These are phyloP conservation scores for Prototheca wickerhamii DNA, from an alignment of 163 green algal genomes.

Conservation along the genomic window DNA sequence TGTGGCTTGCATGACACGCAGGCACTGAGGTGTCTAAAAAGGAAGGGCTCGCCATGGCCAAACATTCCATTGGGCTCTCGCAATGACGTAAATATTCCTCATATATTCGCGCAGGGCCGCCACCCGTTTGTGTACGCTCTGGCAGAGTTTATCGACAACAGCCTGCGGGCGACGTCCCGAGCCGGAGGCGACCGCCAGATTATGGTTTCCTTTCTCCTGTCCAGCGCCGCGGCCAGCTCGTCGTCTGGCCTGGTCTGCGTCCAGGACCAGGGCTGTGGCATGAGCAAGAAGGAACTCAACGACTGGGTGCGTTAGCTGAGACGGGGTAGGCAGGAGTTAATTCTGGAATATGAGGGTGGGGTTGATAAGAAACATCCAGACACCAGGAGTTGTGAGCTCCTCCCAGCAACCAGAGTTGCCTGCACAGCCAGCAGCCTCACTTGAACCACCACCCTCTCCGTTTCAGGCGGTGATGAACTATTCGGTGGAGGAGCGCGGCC, in stretches of 20 bases:
- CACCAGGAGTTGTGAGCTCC: not conserved
- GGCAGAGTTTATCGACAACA: conserved; percentile 79
- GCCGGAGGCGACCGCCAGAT: conserved; percentile 3
- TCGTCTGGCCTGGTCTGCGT: conserved; percentile 42
- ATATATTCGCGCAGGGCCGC: conserved; percentile 31
- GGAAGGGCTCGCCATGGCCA: no score
- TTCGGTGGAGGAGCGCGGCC: conserved; percentile 66
- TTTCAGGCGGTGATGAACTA: conserved; percentile 74
- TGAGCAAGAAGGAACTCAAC: conserved; percentile 58
- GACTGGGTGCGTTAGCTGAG: conserved; percentile 44
- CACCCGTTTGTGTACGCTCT: conserved; percentile 73
- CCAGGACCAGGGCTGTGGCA: conserved; percentile 70
- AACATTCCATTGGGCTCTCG: not conserved
- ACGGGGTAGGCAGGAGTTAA: no score
- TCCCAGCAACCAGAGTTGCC: not conserved
- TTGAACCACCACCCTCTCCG: not conserved
- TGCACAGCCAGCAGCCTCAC: not conserved
- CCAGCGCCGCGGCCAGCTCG: conserved; percentile 3
- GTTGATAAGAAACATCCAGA: not conserved
- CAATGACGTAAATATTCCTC: not conserved
- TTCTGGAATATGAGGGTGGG: no score
- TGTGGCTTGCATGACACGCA: no score
- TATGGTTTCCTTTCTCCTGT: conserved; percentile 28
- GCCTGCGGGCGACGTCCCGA: conserved; percentile 45
- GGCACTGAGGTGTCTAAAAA: no score